phyloP scores from a whole-genome alignment of 2,329 filamentous ascomycete genomes.

The Knoxdaviesia capensis region DNA sequence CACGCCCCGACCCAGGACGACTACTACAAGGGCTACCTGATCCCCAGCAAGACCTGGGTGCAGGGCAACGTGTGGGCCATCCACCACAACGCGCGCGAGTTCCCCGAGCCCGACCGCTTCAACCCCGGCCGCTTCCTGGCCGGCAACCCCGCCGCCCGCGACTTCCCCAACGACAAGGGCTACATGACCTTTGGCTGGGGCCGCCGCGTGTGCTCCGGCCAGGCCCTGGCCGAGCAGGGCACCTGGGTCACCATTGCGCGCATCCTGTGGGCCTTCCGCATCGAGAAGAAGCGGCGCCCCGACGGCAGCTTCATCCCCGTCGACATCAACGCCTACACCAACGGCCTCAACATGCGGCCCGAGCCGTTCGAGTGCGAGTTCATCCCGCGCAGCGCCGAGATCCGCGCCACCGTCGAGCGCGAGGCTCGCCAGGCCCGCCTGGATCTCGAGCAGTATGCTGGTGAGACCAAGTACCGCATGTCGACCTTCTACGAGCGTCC shows the following conservation, averaged over 20 bases:
- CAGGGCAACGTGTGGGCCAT: conserved; percentile 26
- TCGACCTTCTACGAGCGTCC: conserved; percentile 25
- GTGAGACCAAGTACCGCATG: conserved; percentile 37
- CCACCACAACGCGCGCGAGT: conserved; percentile 12
- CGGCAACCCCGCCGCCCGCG: conserved; percentile 16
- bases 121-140: conserved; percentile 19
- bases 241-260: conserved; percentile 37
- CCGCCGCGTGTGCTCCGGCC: conserved; percentile 29
- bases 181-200: conserved; percentile 39
- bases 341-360: conserved; percentile 38
- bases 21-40: conserved; percentile 23
- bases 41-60: conserved; percentile 28
- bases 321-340: conserved; percentile 35
- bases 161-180: conserved; percentile 25
- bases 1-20: conserved; percentile 26
- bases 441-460: conserved; percentile 29
- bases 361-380: conserved; percentile 33
- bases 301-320: conserved; percentile 26
- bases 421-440: conserved; percentile 30
- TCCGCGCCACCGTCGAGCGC: conserved; percentile 25
- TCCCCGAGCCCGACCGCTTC: conserved; percentile 24
- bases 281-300: conserved; percentile 16
- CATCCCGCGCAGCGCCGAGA: conserved; percentile 24
- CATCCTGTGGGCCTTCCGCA: conserved; percentile 35
- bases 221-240: conserved; percentile 36